Conservation (phyloP, 495 filamentous ascomycete species). For the Chaetomidium leptoderma region DNA sequence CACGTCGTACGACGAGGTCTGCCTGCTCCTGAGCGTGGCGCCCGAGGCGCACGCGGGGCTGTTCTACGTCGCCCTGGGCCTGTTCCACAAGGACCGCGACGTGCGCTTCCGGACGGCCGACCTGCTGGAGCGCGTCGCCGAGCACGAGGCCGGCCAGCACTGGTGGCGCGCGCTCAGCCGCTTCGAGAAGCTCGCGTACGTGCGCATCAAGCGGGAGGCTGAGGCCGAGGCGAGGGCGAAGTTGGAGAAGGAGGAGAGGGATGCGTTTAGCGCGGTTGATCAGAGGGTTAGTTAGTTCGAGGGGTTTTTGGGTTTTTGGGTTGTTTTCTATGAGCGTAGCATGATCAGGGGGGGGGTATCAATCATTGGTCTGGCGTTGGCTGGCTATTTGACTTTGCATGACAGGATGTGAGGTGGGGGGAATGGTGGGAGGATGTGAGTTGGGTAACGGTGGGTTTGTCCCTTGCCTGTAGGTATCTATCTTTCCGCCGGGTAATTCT, state of each 20-base stretch:
- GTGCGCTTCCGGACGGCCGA: conserved; percentile 75
- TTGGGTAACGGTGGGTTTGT: neutral
- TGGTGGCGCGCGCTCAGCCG: conserved; percentile 85
- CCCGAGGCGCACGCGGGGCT: conserved; percentile 85
- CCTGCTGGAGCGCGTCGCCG: conserved; percentile 73
- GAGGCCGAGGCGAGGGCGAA: conserved; percentile 42
- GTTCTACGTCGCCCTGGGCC: conserved; percentile 84
- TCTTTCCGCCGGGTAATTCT: neutral
- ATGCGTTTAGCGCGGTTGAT: neutral
- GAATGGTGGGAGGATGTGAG: neutral
- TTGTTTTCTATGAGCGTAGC: neutral
- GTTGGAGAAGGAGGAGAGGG: conserved; percentile 15
- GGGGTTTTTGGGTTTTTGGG: neutral
- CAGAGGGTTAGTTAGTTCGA: neutral
- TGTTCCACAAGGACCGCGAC: conserved; percentile 84
- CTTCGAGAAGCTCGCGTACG: conserved; percentile 80
- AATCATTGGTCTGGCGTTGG: neutral
- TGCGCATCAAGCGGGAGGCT: conserved; percentile 62
- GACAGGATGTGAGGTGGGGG: neutral
- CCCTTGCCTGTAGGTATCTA: neutral
- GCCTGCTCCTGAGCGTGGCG: conserved; percentile 77
- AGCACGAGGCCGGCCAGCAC: conserved; percentile 85
- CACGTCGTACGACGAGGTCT: conserved; percentile 80
- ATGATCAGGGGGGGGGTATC: neutral
- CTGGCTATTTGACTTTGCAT: neutral